Evolutionary conservation across 306 rosid species (phyloP).

Genomic region (Trifolium repens): DNA sequence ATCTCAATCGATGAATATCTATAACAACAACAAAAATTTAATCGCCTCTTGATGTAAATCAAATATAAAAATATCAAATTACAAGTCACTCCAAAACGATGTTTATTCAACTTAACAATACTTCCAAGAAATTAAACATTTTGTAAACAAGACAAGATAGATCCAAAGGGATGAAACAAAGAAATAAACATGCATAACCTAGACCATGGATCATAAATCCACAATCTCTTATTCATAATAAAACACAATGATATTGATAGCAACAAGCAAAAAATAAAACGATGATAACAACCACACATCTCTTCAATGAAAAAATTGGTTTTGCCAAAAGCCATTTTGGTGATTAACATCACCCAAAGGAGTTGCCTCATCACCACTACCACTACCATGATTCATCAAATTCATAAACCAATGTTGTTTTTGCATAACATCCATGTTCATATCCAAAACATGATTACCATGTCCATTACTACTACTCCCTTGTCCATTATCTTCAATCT

Average conservation of each 20-base stretch:
- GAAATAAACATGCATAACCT: too few relatives aligned
- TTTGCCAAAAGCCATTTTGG: constrained; percentile 47
- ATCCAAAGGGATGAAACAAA: too few relatives aligned
- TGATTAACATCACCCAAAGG: constrained; percentile 40
- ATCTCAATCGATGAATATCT: too few relatives aligned
- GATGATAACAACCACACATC: background rate
- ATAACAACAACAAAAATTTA: too few relatives aligned
- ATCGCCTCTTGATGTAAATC: too few relatives aligned
- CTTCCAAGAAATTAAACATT: too few relatives aligned
- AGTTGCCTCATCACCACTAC: constrained; percentile 41
- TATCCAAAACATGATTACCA: constrained; percentile 31
- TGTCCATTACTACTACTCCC: constrained; percentile 11
- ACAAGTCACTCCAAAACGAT: too few relatives aligned
- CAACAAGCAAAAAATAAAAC: constrained; percentile 4
- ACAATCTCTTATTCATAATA: background rate
- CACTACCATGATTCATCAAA: constrained; percentile 40
- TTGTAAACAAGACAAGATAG: too few relatives aligned
- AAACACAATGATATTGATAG: background rate
- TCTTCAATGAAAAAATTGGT: constrained; percentile 45
- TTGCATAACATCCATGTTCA: constrained; percentile 38
- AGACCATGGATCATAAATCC: too few relatives aligned
- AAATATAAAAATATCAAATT: too few relatives aligned
- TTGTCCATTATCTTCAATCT: constrained; percentile 39
- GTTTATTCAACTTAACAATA: too few relatives aligned
- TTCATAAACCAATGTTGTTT: constrained; percentile 50